Base-by-base conservation (phyloP, 768 basidiomycete species). In the Boletus reticulatus region DNA sequence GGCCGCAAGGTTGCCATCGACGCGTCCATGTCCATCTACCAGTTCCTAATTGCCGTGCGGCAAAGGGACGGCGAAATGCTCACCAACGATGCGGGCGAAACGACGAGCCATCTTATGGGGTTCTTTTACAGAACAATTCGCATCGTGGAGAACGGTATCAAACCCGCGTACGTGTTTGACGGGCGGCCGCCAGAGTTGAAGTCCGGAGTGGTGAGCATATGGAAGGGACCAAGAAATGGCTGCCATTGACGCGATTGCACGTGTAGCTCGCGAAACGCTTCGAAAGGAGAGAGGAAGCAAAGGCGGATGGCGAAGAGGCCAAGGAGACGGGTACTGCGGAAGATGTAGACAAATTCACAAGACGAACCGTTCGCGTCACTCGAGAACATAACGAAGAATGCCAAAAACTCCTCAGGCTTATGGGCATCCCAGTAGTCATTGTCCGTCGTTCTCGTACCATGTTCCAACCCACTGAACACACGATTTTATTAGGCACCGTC, bases 1-100 rank as follows among this genome's bases (percentile, higher is more conserved):
- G 96, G 97, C 2, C 87, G 97, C 64, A 98, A 98, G 77, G 94
- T 98, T 61, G 96, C 96, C 56, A 93, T 99, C 61, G 97, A 99
- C 79, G 97, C 97, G 68, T 94, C 92, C 57, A 94, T 94, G 92
- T 91, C 88, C 3, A 94, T 95, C 49, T 96, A 94, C 79, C 94
- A 96, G 69, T 99, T 99, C 73, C 84, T 99, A 56, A 98, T 99
- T 55, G 97, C 97, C 19, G 97, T 98, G 12, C 82, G 97, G 31
- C 94, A 96, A 73, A 88, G 85, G 70, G 97, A 98, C 69, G 97
- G 97, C 19, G 94, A 98, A 73, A 83, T 95, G 80, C 82, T 99
- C 62, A 96, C 89, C 64, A 98, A 98, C 67, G 96, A 98, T n/a
- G 85, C 88, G 0, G 97, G 97, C 17, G 97, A 99, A 69, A 97